Base-by-base conservation (phyloP, 345 rosid genomes). In the Dovyalis caffra region DNA sequence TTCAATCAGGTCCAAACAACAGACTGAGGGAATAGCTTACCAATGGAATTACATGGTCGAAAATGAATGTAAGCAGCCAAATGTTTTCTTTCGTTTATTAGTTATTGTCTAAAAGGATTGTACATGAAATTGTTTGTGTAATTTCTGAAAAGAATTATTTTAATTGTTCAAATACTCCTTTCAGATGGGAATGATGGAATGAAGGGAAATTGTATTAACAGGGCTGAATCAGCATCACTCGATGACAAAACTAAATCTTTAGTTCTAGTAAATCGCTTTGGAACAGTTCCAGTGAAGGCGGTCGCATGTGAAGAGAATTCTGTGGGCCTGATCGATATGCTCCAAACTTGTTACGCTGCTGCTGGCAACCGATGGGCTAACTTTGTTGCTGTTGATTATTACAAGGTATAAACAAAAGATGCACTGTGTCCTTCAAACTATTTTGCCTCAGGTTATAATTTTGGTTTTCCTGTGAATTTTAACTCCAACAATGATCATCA, bases 1-100 rank as follows among this genome's bases (percentile, higher is more conserved):
- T 69, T 89, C 90, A 33, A 79, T n/a, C 21, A 70, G 74, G 62
- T 69, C 81, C 15, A 89, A 89, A 80, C 83, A 86, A 79, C 60
- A 75, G 68, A 51, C 73, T 43, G 91, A 89, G 73, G 86, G 87
- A 70, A 86, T 87, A 40, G 87, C 93, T 73, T 89, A 86, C 74
- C 93, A 86, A 12, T 87, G 91, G 93, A 89, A 89, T 72, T 89
- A 67, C 80, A 73, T 84, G 51, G 82, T 89, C 31, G 90, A 87
- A 80, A 87, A 83, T 69, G 83, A 85, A 78, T 87, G 92, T 87
- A 66, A 78, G 84, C 57, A 20, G 3, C n/a, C n/a, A n/a, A n/a
- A n/a, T n/a, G n/a, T 9, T 43, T 43, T 14, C 40, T 43, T 29
- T 11, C 16, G n/a, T 6, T 26, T 4, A 4, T 21, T 2, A 0